phyloP scores from a whole-genome alignment of 345 rosid genomes.

The Salix udensis region DNA sequence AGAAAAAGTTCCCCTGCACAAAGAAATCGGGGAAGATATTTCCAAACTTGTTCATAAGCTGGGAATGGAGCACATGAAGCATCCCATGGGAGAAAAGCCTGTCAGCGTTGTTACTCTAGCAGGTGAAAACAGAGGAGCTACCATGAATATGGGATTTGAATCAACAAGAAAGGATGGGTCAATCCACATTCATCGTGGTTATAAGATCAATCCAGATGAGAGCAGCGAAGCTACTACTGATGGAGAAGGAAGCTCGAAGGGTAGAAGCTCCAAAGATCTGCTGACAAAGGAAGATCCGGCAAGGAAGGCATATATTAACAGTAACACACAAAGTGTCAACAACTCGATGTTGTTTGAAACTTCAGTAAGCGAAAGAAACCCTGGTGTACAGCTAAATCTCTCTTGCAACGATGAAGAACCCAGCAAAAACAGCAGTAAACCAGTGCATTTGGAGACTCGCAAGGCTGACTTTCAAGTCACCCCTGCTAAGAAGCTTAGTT shows the following conservation, averaged over 20 bases:
- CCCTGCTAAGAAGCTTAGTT: conserved; percentile 45
- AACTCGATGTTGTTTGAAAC: conserved; percentile 61
- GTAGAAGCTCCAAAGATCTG: conserved; percentile 21
- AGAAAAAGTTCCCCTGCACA: conserved; percentile 39
- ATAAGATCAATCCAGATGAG: conserved; percentile 54
- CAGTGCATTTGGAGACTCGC: conserved; percentile 28
- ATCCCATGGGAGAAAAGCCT: conserved; percentile 35
- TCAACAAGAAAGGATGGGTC: conserved; percentile 42
- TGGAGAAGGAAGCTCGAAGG: conserved; percentile 40
- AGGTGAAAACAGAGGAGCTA: conserved; percentile 88
- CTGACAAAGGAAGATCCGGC: conserved; percentile 29
- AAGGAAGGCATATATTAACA: conserved; percentile 51
- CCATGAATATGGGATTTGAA: conserved; percentile 51
- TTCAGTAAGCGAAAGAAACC: conserved; percentile 48
- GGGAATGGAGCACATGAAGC: conserved; percentile 37
- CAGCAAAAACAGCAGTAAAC: conserved; percentile 17
- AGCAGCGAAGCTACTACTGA: conserved; percentile 55
- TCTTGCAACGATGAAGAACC: conserved; percentile 18
- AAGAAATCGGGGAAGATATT: conserved; percentile 55
- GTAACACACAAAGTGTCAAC: conserved; percentile 62
- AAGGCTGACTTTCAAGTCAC: conserved; percentile 35
- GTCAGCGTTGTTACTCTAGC: conserved; percentile 55
- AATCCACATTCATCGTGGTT: conserved; percentile 57
- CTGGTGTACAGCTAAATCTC: conserved; percentile 59
- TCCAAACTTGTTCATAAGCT: conserved; percentile 55